Evolutionary conservation across 257 asterid genomes (phyloP).

Genomic region (Rehmannia glutinosa): DNA sequence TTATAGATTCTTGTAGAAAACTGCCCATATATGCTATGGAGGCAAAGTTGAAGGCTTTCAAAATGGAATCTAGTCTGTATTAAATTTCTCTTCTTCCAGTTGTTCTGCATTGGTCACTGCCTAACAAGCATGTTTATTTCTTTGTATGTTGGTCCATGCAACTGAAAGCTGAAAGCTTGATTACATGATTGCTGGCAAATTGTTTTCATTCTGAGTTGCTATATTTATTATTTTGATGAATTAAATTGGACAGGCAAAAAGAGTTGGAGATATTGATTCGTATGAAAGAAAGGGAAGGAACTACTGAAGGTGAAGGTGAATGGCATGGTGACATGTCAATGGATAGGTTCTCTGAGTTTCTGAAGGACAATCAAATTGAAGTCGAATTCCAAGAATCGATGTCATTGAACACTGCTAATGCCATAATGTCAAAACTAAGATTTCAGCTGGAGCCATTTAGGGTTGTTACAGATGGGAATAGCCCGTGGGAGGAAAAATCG

Average conservation of each 20-base stretch:
- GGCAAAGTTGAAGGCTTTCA: not conserved
- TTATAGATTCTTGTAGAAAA: not conserved
- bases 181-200: not conserved
- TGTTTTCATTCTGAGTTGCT: no score
- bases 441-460: slow-evolving; percentile 85
- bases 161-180: not conserved
- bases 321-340: slow-evolving; percentile 23
- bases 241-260: slow-evolving; percentile 41
- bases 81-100: not conserved
- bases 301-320: slow-evolving; percentile 27
- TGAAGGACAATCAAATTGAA: slow-evolving; percentile 40
- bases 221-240: slow-evolving; percentile 6
- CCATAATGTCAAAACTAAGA: slow-evolving; percentile 52
- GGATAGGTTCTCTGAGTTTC: slow-evolving; percentile 33
- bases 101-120: not conserved
- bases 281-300: slow-evolving; percentile 40
- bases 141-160: not conserved
- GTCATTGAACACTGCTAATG: slow-evolving; percentile 63
- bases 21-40: not conserved
- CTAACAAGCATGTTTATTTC: not conserved
- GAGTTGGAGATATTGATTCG: slow-evolving; percentile 48
- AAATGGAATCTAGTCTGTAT: not conserved
- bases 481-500: slow-evolving; percentile 90
- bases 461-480: slow-evolving; percentile 57
- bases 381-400: slow-evolving; percentile 46